Conservation (phyloP, 257 asterid genomes). For the Penstemon davidsonii region DNA sequence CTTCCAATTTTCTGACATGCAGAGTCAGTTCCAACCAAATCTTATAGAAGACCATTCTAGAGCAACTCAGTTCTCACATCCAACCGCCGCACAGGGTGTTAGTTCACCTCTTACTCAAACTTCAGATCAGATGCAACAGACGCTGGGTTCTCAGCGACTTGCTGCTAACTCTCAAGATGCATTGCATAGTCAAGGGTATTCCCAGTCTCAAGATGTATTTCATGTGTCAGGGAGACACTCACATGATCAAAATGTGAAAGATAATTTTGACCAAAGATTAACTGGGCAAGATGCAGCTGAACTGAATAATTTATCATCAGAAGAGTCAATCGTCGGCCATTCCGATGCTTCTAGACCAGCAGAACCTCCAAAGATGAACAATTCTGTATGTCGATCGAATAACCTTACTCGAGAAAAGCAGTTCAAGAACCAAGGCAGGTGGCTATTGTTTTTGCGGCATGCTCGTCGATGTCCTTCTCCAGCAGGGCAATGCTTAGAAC, state of each 20-base stretch:
- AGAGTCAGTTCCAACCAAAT: conserved; percentile 59
- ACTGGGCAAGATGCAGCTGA: conserved; percentile 68
- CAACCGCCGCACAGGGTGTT: conserved; percentile 49
- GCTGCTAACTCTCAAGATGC: conserved; percentile 48
- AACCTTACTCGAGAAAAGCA: conserved; percentile 61
- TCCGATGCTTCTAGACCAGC: conserved; percentile 51
- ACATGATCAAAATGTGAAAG: conserved; percentile 50
- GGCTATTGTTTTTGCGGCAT: conserved; percentile 85
- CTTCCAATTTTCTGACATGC: conserved; percentile 61
- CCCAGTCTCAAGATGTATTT: conserved; percentile 63
- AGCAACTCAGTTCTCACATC: conserved; percentile 57
- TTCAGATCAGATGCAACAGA: conserved; percentile 64
- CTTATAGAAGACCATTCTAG: conserved; percentile 54
- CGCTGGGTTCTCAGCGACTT: conserved; percentile 50
- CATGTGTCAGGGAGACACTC: conserved; percentile 44
- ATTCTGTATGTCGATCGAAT: conserved; percentile 41
- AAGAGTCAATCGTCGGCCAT: conserved; percentile 61
- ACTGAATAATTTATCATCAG: conserved; percentile 64
- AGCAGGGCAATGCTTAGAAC: conserved; percentile 82
- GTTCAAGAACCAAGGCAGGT: conserved; percentile 68
- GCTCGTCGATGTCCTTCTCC: conserved; percentile 89
- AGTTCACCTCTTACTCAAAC: conserved; percentile 50
- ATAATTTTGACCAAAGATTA: conserved; percentile 67
- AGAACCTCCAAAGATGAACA: conserved; percentile 45
- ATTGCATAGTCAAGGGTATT: conserved; percentile 56